Evolutionary conservation across 108 stramenopile genomes (phyloP), one percentile per base, ranked within the genome.

Genomic region (Nitzschia palea): DNA sequence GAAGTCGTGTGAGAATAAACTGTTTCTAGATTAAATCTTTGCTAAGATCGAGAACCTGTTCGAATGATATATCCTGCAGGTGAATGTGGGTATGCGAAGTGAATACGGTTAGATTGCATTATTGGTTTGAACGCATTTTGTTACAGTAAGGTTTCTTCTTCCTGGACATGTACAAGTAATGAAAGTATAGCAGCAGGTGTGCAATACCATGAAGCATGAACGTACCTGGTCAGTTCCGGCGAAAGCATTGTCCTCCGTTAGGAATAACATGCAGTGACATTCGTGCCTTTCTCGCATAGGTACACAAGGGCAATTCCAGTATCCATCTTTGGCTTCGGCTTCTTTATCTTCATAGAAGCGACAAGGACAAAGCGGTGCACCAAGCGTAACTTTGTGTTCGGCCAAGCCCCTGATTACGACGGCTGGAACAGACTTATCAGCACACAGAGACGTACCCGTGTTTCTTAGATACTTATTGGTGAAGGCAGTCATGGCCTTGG

Each of bases 261-360:
- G 73, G 64, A 95, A 95, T 14, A 96, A 74, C 90, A 91, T 93
- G 47, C 95, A 96, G 64, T 96, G 95, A 55, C 95, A 96, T 47
- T 90, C 86, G 32, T 91, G 85, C 45, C 87, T 8, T 20, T 79
- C 82, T 60, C 78, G 37, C 87, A 88, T 90, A 10, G 89, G 80
- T 2, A 87, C 81, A 59, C 84, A 93, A 17, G 88, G 86, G 67
- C 95, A 95, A 72, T 95, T 95, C 65, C 65, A 72, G 60, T 72
- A 72, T 43, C 71, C 71, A 29, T 64, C 88, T 79, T 92, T 92
- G 9, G 82, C 93, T 68, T 93, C 93, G 43, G 81, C 86, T 60
- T 86, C 91, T 66, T 96, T 96, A 66, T 96, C 85, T 31, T 94
- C 93, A 56, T 96, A 96, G 75, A 90, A 91, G 45, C 95, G 78